Percentiles rank a stretch among this genome's conserved stretches.
These are phyloP conservation scores for Canariomyces notabilis DNA, from an alignment of 2,329 filamentous ascomycete species.

Conservation along the genomic window DNA sequence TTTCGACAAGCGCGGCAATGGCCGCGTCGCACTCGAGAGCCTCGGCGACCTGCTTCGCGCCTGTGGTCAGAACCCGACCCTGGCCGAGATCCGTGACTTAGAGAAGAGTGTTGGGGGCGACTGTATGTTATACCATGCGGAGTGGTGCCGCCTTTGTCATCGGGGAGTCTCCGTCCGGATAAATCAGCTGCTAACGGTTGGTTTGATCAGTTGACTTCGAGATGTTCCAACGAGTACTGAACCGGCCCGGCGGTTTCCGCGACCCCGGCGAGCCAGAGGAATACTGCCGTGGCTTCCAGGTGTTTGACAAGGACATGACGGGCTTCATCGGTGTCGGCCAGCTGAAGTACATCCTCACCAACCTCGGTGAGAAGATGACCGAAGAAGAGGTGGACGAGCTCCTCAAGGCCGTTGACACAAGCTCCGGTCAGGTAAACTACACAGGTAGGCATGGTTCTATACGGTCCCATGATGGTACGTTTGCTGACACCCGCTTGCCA, in stretches of 20 bases:
- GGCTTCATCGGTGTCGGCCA: conserved; percentile 97
- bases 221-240: conserved; percentile 92
- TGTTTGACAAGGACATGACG: conserved; percentile 98
- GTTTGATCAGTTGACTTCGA: conserved; percentile 83
- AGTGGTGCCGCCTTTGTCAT: conserved; percentile 42
- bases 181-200: conserved; percentile 2
- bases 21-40: conserved; percentile 78
- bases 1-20: conserved; percentile 98
- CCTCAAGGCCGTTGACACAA: conserved; percentile 95
- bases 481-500: conserved; percentile 6
- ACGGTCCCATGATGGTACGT: neutral
- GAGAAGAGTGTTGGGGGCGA: conserved; percentile 86
- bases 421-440: conserved; percentile 96
- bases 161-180: neutral
- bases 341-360: conserved; percentile 95
- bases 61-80: conserved; percentile 95
- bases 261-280: conserved; percentile 97
- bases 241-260: conserved; percentile 95
- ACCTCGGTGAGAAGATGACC: conserved; percentile 98
- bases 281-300: conserved; percentile 97
- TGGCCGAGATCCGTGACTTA: conserved; percentile 86
- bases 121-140: too few species aligned
- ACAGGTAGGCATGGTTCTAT: conserved; percentile 58
- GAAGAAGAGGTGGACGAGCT: conserved; percentile 98
- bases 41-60: conserved; percentile 92